These are phyloP conservation scores for Vicia faba DNA, from an alignment of 306 rosid genomes.

Conservation along the genomic window DNA sequence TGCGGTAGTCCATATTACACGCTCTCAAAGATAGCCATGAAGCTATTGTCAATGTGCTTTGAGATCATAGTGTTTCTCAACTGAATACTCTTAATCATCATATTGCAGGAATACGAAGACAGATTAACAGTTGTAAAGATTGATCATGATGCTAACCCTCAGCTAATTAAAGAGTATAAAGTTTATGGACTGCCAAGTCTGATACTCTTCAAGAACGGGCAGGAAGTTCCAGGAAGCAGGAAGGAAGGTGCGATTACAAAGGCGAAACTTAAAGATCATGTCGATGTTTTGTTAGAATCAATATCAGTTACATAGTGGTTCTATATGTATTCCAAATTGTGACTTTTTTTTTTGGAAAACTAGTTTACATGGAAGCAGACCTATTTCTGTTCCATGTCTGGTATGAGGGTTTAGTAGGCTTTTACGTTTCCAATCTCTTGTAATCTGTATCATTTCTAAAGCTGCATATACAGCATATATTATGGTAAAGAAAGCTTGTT, in stretches of 20 bases:
- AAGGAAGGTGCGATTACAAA: constrained; percentile 89
- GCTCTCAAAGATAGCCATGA: too few species aligned
- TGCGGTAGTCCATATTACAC: too few species aligned
- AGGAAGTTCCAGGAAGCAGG: constrained; percentile 79
- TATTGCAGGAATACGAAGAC: constrained; percentile 74
- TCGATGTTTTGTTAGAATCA: constrained; percentile 68
- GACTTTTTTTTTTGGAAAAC: constrained; percentile 19
- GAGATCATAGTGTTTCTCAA: constrained; percentile 13
- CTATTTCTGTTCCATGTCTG: constrained; percentile 31
- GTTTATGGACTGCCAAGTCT: constrained; percentile 81
- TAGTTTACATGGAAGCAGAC: constrained; percentile 15
- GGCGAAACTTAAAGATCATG: constrained; percentile 66
- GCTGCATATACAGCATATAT: constrained; percentile 32
- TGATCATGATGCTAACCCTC: constrained; percentile 84
- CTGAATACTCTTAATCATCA: neutral
- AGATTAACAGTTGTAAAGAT: constrained; percentile 72
- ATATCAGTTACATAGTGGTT: constrained; percentile 53
- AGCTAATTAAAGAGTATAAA: constrained; percentile 66
- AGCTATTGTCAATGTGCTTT: constrained; percentile 10
- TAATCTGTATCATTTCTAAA: constrained; percentile 28
- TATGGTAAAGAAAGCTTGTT: constrained; percentile 18
- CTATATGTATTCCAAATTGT: constrained; percentile 11
- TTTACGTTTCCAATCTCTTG: constrained; percentile 19
- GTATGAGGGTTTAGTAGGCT: constrained; percentile 26
- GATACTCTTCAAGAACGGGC: constrained; percentile 75